These are phyloP conservation scores for Xylaria sp. DNA, from an alignment of 2,329 filamentous ascomycete genomes.

Conservation along the genomic window DNA sequence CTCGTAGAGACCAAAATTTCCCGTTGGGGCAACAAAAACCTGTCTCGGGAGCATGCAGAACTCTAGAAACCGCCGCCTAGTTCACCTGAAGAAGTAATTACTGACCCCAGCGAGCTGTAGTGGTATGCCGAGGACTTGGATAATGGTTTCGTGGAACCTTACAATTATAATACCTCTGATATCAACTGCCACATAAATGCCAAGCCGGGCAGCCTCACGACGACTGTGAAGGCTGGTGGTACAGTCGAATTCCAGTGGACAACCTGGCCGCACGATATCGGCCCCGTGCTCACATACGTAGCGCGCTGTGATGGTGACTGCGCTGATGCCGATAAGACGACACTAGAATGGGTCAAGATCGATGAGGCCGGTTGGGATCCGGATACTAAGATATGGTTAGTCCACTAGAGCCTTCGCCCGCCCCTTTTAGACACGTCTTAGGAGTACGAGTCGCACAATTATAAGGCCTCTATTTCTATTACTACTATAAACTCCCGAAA, in stretches of 20 bases:
- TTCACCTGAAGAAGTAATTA: no score
- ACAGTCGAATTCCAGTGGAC: slow-evolving; percentile 50
- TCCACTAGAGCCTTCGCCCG: not conserved
- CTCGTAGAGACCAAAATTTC: no score
- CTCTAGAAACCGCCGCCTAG: no score
- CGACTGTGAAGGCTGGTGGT: slow-evolving; percentile 44
- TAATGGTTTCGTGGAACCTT: slow-evolving; percentile 55
- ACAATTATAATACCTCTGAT: slow-evolving; percentile 48
- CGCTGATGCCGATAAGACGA: slow-evolving; percentile 17
- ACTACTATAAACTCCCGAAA: no score
- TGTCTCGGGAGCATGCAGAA: no score
- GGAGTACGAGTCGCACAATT: no score
- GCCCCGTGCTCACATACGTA: slow-evolving; percentile 52
- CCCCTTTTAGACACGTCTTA: no score
- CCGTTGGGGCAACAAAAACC: no score
- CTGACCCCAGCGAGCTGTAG: no score
- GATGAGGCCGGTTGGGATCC: slow-evolving; percentile 45
- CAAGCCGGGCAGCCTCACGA: slow-evolving; percentile 43
- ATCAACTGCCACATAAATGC: slow-evolving; percentile 54
- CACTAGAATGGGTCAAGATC: slow-evolving; percentile 48
- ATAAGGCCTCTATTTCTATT: no score
- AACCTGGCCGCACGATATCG: slow-evolving; percentile 49
- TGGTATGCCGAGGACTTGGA: slow-evolving; percentile 50
- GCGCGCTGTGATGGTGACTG: slow-evolving; percentile 44
- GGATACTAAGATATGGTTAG: slow-evolving; percentile 21